Percentiles rank a stretch among this genome's conserved stretches.
Evolutionary conservation across 176 grass and related monocot species (phyloP).

Genomic region (Coix lacrymajobi): DNA sequence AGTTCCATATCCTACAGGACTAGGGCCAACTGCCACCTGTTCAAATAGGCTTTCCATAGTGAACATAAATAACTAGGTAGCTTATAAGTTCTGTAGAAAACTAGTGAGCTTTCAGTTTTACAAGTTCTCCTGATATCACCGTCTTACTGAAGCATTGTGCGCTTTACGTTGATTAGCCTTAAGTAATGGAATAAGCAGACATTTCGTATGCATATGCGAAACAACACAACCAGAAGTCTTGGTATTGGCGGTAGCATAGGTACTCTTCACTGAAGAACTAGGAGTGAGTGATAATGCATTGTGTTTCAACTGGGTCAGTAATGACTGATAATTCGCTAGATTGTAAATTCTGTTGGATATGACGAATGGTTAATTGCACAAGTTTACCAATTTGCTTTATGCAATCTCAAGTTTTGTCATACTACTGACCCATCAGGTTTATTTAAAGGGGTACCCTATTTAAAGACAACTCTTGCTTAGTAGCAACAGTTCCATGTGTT

Average conservation of each 20-base stretch:
- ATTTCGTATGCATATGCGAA: not conserved
- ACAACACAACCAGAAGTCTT: not conserved
- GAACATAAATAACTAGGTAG: not conserved
- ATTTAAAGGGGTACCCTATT: not conserved
- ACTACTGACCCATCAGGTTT: not conserved
- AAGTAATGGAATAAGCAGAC: not conserved
- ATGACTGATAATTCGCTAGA: not conserved
- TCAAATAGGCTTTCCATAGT: not conserved
- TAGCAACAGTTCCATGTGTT: slow-evolving; percentile 10
- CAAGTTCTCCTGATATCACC: not conserved
- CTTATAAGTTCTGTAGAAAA: not conserved
- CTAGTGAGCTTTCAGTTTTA: not conserved
- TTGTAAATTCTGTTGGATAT: not conserved
- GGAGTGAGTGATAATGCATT: not conserved
- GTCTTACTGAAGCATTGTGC: not conserved
- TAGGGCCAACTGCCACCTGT: not conserved
- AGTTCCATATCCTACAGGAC: not conserved
- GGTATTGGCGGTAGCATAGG: not conserved
- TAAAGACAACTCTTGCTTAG: not conserved
- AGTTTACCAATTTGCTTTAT: not conserved
- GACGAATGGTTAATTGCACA: not conserved
- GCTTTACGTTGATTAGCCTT: not conserved
- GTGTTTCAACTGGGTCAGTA: not conserved
- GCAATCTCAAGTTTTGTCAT: not conserved
- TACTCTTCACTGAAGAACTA: not conserved